A percentile compares a stretch with the other conserved stretches of the same genome.
Evolutionary conservation across 306 rosid species (phyloP).

Genomic region (Echinosophora koreensis): DNA sequence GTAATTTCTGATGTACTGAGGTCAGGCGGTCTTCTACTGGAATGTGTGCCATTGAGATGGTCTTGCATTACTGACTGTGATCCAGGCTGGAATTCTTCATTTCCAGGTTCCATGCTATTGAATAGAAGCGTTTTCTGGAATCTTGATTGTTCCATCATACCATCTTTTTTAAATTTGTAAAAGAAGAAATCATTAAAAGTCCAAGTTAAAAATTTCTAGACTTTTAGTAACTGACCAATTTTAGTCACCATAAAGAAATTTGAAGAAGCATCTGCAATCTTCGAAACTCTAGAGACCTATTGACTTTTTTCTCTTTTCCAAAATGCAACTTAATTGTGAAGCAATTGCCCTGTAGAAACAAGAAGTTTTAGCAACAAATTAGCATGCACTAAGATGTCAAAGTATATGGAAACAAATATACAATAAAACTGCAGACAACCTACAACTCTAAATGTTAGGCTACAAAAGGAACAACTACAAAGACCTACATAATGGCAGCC

Average conservation of each 20-base stretch:
- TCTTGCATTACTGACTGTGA: constrained; percentile 60
- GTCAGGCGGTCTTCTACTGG: constrained; percentile 54
- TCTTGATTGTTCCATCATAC: constrained; percentile 55
- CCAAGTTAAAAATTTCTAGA: neutral
- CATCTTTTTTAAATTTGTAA: constrained; percentile 33
- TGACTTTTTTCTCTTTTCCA: neutral
- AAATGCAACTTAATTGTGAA: constrained; percentile 11
- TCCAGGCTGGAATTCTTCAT: constrained; percentile 59
- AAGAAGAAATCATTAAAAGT: constrained; percentile 17
- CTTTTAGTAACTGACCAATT: constrained; percentile 16
- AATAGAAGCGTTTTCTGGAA: constrained; percentile 46
- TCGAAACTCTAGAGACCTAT: constrained; percentile 12
- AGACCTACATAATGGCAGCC: neutral
- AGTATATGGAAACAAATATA: neutral
- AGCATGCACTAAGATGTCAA: neutral
- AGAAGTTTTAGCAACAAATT: constrained; percentile 3
- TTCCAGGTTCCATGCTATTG: constrained; percentile 68
- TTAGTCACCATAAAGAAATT: constrained; percentile 28
- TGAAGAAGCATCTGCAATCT: constrained; percentile 27
- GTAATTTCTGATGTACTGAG: constrained; percentile 60
- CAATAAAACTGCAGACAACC: neutral
- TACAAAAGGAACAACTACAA: neutral
- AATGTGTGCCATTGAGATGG: constrained; percentile 51
- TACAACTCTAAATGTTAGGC: neutral
- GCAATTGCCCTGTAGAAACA: constrained; percentile 40